phyloP scores from a whole-genome alignment of 2,329 filamentous ascomycete genomes.

The Talaromyces marneffei region DNA sequence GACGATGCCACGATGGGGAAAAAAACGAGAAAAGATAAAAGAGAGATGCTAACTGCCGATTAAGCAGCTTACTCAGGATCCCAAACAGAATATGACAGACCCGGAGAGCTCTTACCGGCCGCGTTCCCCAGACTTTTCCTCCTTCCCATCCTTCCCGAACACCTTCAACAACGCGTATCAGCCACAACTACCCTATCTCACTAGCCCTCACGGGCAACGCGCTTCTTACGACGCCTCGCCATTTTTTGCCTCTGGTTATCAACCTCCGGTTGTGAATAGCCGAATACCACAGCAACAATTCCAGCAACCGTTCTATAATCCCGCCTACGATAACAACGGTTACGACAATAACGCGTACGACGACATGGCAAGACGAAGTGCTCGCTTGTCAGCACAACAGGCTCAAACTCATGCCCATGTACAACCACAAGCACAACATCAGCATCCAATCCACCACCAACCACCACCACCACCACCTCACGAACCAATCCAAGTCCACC shows the following conservation, averaged over 20 bases:
- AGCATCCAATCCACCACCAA: conserved; percentile 17
- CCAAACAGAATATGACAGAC: conserved; percentile 35
- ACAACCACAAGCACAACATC: neutral
- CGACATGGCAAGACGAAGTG: conserved; percentile 41
- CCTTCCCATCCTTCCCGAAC: conserved; percentile 39
- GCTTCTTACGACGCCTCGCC: conserved; percentile 44
- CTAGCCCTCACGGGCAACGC: conserved; percentile 32
- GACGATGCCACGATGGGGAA: neutral
- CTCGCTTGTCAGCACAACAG: conserved; percentile 24
- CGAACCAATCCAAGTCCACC: neutral
- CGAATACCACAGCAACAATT: conserved; percentile 33
- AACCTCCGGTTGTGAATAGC: conserved; percentile 22
- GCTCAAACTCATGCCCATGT: conserved; percentile 22
- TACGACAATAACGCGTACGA: too few relatives aligned
- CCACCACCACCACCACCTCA: conserved; percentile 22
- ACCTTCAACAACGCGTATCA: conserved; percentile 29
- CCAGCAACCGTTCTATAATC: conserved; percentile 22
- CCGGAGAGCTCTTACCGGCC: conserved; percentile 43
- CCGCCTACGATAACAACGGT: neutral
- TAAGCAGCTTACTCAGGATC: too few relatives aligned
- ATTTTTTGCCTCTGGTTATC: conserved; percentile 39
- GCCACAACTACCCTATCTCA: conserved; percentile 23
- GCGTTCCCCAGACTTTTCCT: conserved; percentile 48
- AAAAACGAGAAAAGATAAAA: neutral
- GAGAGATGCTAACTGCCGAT: neutral